phyloP scores from a whole-genome alignment of 305 asterid species.

The Caryopteris hybrid region DNA sequence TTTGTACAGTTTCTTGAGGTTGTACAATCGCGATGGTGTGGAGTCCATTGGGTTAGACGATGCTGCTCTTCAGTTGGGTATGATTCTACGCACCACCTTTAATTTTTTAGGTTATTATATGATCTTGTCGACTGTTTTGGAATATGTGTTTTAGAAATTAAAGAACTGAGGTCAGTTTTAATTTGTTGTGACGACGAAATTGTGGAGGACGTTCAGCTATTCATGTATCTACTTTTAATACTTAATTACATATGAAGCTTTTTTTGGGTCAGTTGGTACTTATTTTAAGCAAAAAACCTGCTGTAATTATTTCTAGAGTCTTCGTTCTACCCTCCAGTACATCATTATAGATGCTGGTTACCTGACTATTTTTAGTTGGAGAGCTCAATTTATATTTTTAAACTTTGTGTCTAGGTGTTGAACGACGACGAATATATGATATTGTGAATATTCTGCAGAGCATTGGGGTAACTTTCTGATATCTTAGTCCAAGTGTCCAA shows the following conservation, averaged over 20 bases:
- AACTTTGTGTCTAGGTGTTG: slow-evolving; percentile 44
- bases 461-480: slow-evolving; percentile 41
- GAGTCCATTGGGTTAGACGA: slow-evolving; percentile 55
- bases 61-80: slow-evolving; percentile 59
- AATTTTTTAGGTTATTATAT: not conserved
- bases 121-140: not conserved
- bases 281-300: not conserved
- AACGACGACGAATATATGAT: slow-evolving; percentile 63
- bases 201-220: not conserved
- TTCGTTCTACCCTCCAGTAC: too few relatives aligned
- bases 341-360: not conserved
- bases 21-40: slow-evolving; percentile 51
- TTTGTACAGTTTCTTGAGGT: slow-evolving; percentile 49
- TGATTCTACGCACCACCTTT: not conserved
- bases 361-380: not conserved
- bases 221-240: not conserved
- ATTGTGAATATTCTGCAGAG: slow-evolving; percentile 67
- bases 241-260: not conserved
- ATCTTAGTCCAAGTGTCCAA: not conserved
- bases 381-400: not conserved
- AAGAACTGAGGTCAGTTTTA: not conserved
- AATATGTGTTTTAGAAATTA: not conserved
- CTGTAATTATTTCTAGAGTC: too few relatives aligned
- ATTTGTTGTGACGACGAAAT: not conserved
- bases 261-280: not conserved